Evolutionary conservation across 202 grass and related monocot genomes (phyloP).

Genomic region (Panicum hallii): DNA sequence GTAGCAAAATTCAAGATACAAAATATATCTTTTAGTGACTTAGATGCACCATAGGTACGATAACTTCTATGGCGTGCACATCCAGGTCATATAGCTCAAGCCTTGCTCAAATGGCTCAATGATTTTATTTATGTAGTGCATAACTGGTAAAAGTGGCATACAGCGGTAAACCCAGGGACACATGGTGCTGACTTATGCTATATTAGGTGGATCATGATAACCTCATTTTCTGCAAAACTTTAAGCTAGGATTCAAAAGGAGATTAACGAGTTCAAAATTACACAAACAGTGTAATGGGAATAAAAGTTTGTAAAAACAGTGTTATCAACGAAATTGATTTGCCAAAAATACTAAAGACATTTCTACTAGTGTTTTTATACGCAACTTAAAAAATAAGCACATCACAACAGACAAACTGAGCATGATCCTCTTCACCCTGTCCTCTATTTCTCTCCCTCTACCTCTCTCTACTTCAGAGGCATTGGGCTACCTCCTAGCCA

Average conservation of each 20-base stretch:
- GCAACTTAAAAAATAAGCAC: background rate
- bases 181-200: background rate
- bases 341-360: background rate
- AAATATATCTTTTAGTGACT: background rate
- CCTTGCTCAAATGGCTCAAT: background rate
- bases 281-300: background rate
- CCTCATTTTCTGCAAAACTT: background rate
- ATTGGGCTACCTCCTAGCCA: too few species aligned
- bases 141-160: background rate
- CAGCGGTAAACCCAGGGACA: background rate
- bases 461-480: too few species aligned
- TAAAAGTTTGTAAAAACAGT: background rate
- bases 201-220: background rate
- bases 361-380: background rate
- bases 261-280: background rate
- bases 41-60: background rate
- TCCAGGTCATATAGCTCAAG: background rate
- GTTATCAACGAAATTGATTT: background rate
- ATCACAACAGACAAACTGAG: background rate
- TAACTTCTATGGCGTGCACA: background rate
- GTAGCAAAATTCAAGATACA: constrained; percentile 10
- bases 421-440: background rate
- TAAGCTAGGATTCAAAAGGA: background rate
- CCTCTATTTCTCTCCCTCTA: too few species aligned
- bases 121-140: background rate